These are phyloP conservation scores for Podospora bellae-mahoneyi DNA, from an alignment of 495 filamentous ascomycete genomes.

Conservation along the genomic window DNA sequence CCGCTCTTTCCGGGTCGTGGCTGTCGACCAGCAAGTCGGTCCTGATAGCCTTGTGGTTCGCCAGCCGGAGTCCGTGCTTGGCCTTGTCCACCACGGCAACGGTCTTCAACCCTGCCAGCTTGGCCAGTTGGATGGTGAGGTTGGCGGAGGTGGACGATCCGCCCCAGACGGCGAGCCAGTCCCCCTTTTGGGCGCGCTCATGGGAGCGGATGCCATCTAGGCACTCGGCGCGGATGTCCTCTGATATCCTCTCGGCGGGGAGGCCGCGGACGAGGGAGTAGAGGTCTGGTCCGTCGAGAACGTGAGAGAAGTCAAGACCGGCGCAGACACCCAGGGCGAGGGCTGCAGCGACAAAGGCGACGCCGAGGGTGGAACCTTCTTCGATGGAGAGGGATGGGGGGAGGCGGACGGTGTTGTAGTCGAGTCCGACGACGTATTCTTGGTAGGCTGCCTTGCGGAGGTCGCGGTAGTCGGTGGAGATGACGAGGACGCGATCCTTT, in stretches of 20 bases:
- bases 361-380: slow-evolving; percentile 57
- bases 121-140: slow-evolving; percentile 58
- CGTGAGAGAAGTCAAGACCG: slow-evolving; percentile 53
- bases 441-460: slow-evolving; percentile 66
- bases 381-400: slow-evolving; percentile 47
- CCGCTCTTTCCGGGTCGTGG: slow-evolving; percentile 55
- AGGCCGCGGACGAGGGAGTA: slow-evolving; percentile 41
- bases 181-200: slow-evolving; percentile 49
- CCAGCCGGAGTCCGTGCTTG: slow-evolving; percentile 55
- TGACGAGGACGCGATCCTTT: slow-evolving; percentile 47
- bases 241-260: slow-evolving; percentile 40
- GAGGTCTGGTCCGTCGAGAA: slow-evolving; percentile 53
- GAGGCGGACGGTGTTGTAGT: slow-evolving; percentile 60
- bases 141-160: slow-evolving; percentile 62
- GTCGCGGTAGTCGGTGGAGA: slow-evolving; percentile 70
- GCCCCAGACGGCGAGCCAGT: slow-evolving; percentile 70
- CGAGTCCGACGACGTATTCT: slow-evolving; percentile 60
- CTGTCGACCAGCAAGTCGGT: slow-evolving; percentile 60
- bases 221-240: slow-evolving; percentile 54
- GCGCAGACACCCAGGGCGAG: slow-evolving; percentile 59
- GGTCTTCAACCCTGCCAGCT: slow-evolving; percentile 54
- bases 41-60: slow-evolving; percentile 42
- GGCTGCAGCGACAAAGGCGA: slow-evolving; percentile 60
- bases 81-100: slow-evolving; percentile 59
- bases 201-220: slow-evolving; percentile 42